Evolutionary conservation across 257 asterid species (phyloP), one percentile per base, ranked within the genome.

Genomic region (Misopates orontium): DNA sequence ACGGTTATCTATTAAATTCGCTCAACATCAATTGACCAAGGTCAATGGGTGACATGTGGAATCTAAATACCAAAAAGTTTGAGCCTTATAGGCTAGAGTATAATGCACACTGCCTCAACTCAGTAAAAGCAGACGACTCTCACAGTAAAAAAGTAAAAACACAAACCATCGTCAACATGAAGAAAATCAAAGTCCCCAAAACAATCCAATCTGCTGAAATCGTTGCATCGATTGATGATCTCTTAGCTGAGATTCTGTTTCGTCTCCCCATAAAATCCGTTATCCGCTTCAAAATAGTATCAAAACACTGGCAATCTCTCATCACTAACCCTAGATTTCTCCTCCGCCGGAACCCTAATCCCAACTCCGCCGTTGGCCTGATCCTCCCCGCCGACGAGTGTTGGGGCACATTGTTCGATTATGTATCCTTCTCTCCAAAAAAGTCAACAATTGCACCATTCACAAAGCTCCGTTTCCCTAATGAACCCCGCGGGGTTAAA

Each of bases 231-330:
- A 41, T 40, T 47, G 65, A 77, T 1, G 79, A 78, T 63, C 71
- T 78, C 42, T 23, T 74, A 20, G 47, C 45, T 21, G 54, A 78
- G n/a, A 78, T 74, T 7, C 67, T 78, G 4, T 24, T 66, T 0
- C 59, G 62, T 23, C 64, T 70, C 9, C 79, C 83, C 11, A 25
- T 66, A 3, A 66, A 45, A 57, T 62, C 70, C 31, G 71, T 78
- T 18, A 5, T 66, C 12, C 71, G 68, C 2, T 73, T 44, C 66
- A 70, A 70, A 62, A 10, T 18, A 0, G 83, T 74, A 4, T 73
- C 79, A 39, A 78, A 73, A 18, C 71, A 51, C 4, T 73, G 79
- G 79, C 23, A 60, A 6, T 73, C 74, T 19, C 10, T 73, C 42
- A 66, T 78, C 63, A 42, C 66, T 9, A 24, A 22, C 50, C 63